phyloP scores from a whole-genome alignment of 306 rosid species.

The Medicago truncatula region DNA sequence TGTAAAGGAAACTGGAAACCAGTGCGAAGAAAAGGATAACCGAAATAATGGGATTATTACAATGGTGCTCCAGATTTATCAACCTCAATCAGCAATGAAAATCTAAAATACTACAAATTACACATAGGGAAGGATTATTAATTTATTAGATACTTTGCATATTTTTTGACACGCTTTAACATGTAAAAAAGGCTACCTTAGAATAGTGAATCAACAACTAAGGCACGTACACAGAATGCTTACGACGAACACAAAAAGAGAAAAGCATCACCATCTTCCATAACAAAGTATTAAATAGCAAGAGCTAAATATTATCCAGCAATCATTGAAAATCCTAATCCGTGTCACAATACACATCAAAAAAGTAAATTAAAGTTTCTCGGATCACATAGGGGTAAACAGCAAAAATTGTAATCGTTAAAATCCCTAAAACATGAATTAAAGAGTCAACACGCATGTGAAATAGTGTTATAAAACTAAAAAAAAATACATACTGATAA shows the following conservation, averaged over 20 bases:
- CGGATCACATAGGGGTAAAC: not conserved
- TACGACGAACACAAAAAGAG: too few relatives aligned
- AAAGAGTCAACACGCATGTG: not conserved
- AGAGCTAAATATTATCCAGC: too few relatives aligned
- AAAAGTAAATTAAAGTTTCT: not conserved
- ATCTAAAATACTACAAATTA: not conserved
- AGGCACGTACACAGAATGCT: too few relatives aligned
- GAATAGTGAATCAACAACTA: too few relatives aligned
- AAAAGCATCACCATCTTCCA: too few relatives aligned
- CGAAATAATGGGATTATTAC: not conserved
- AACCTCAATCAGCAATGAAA: not conserved
- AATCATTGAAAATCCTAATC: not conserved
- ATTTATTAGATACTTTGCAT: not conserved
- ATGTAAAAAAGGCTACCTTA: too few relatives aligned
- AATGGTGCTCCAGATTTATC: not conserved
- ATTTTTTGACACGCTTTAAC: too few relatives aligned
- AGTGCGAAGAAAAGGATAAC: not conserved
- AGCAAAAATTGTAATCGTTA: not conserved
- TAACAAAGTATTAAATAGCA: too few relatives aligned
- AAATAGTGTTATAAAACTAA: not conserved
- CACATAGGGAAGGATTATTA: not conserved
- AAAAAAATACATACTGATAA: not conserved
- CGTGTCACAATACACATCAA: slow-evolving; percentile 4
- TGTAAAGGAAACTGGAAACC: not conserved
- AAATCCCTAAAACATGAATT: not conserved